These are phyloP conservation scores for Fusarium torreyae DNA, from an alignment of 2,329 filamentous ascomycete genomes.

Conservation along the genomic window DNA sequence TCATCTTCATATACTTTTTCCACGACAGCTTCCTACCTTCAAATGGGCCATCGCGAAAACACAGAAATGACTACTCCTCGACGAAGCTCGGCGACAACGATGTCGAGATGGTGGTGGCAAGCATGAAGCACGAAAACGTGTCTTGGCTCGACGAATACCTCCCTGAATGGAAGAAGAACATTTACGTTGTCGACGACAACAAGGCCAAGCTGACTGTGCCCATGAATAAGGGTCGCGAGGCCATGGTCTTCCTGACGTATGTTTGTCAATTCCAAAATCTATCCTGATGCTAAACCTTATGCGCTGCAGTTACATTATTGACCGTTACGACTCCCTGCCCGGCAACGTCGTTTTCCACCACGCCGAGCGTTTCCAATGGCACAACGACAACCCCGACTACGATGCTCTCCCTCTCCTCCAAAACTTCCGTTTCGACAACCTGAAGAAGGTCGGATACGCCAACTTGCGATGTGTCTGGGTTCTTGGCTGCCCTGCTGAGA, in stretches of 20 bases:
- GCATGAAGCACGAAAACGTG: slow-evolving; percentile 53
- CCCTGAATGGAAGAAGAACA: slow-evolving; percentile 64
- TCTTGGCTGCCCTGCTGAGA: slow-evolving; percentile 68
- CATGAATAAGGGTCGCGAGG: slow-evolving; percentile 66
- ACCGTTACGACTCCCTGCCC: slow-evolving; percentile 64
- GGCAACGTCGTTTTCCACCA: slow-evolving; percentile 64
- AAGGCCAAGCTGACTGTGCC: slow-evolving; percentile 63
- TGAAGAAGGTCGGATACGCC: slow-evolving; percentile 70
- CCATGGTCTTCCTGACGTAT: slow-evolving; percentile 67
- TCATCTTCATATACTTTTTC: slow-evolving; percentile 49
- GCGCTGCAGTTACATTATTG: slow-evolving; percentile 61
- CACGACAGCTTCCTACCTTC: slow-evolving; percentile 44
- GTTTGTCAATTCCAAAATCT: slow-evolving; percentile 10
- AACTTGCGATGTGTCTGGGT: slow-evolving; percentile 74
- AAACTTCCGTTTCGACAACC: slow-evolving; percentile 63
- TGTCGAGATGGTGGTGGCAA: slow-evolving; percentile 54
- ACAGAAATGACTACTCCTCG: slow-evolving; percentile 31
- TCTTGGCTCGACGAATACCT: slow-evolving; percentile 61
- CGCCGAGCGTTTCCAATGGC: slow-evolving; percentile 66
- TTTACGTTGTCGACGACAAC: slow-evolving; percentile 69
- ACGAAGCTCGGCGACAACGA: slow-evolving; percentile 47
- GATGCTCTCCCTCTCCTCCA: slow-evolving; percentile 68
- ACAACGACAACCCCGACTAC: slow-evolving; percentile 68
- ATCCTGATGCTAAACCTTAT: slow-evolving; percentile 17
- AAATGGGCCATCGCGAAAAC: slow-evolving; percentile 27